Conservation (phyloP, 768 basidiomycete species). For the Chalciporus piperatus region DNA sequence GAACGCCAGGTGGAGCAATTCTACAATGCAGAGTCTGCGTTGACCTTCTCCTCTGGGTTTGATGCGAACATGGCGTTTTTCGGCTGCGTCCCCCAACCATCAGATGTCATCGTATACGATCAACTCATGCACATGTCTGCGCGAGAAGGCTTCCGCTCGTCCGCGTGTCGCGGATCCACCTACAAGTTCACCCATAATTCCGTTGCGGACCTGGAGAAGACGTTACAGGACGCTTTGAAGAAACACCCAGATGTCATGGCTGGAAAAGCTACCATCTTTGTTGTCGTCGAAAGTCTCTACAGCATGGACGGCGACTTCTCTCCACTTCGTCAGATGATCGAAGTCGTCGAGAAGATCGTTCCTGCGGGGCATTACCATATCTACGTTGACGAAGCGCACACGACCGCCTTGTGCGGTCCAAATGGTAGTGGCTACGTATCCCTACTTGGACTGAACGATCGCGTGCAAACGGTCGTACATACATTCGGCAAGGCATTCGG, state of each 20-base stretch:
- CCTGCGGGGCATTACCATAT: slow-evolving; percentile 41
- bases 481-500: slow-evolving; percentile 49
- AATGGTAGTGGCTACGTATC: slow-evolving; percentile 44
- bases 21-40: slow-evolving; percentile 36
- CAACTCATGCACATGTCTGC: slow-evolving; percentile 51
- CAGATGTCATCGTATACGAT: slow-evolving; percentile 52
- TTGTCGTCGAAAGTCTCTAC: slow-evolving; percentile 54
- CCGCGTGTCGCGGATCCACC: slow-evolving; percentile 18
- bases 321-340: slow-evolving; percentile 43
- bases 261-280: slow-evolving; percentile 38
- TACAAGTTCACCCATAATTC: slow-evolving; percentile 48
- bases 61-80: slow-evolving; percentile 53
- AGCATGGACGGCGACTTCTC: slow-evolving; percentile 61
- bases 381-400: slow-evolving; percentile 57
- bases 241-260: slow-evolving; percentile 17
- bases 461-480: slow-evolving; percentile 45
- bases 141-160: slow-evolving; percentile 48
- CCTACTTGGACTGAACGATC: slow-evolving; percentile 39
- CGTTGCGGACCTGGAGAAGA: slow-evolving; percentile 29
- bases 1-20: slow-evolving; percentile 10
- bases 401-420: slow-evolving; percentile 49
- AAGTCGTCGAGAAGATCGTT: slow-evolving; percentile 35
- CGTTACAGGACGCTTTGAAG: slow-evolving; percentile 26
- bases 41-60: slow-evolving; percentile 53
- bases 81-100: slow-evolving; percentile 39